Evolutionary conservation across 2,329 filamentous ascomycete species (phyloP), one percentile per base, ranked within the genome.

Genomic region (Fusarium nanum): DNA sequence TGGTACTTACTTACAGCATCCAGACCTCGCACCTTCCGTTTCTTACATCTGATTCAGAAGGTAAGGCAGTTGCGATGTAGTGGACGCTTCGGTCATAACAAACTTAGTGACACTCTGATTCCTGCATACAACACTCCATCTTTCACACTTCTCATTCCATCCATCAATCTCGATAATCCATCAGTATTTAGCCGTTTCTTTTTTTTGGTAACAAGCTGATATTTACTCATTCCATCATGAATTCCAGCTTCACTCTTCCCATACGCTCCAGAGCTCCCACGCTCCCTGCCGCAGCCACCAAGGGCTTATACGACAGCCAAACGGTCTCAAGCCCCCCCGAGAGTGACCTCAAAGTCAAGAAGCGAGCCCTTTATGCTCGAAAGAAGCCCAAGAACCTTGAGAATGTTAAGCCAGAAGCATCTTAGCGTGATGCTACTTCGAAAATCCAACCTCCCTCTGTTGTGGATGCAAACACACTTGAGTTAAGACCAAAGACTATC

Each of bases 161-260:
- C 20, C 16, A 37, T 14, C 30, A 42, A 28, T 27, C 41, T 55
- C 5, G 13, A 55, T 32, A 49, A 42, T n/a, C 37, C 41, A 63
- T 32, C 44, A 47, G 23, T 48, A 63, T 63, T 27, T 30, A 44
- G 41, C 20, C 22, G 41, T 25, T 16, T 23, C n/a, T 45, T 25
- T 13, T 13, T 22, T 46, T 40, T 50, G 23, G 10, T 22, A 32
- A 50, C 40, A 22, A 49, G n/a, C 16, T 48, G 54, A 40, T 42
- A 49, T 28, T n/a, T 41, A 54, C 49, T 41, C 28, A 34, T n/a
- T 42, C 57, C 27, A 48, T 23, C 59, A 77, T 77, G 74, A 44
- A 63, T 49, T 55, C 69, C 22, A 59, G 48, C 45, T 56, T 68
- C 46, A 47, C 47, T 14, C 64, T 73, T 16, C 71, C 71, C 25